Evolutionary conservation across 768 basidiomycete species (phyloP).

Genomic region (Pleurotus ostreatus): DNA sequence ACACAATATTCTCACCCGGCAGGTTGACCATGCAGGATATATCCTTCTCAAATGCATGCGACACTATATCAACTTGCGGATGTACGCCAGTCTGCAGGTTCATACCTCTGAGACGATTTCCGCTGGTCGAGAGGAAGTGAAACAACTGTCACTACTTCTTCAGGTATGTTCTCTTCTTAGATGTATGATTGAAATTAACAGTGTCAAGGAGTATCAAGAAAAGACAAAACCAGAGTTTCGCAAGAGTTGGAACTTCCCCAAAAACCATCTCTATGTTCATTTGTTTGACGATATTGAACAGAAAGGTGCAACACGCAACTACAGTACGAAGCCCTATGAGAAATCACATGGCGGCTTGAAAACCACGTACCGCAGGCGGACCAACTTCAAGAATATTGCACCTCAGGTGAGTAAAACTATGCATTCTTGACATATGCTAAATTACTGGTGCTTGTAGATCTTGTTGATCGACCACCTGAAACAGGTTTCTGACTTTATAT

Average conservation of each 20-base stretch:
- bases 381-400: constrained; percentile 29
- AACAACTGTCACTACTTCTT: constrained; percentile 14
- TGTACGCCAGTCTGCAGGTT: constrained; percentile 23
- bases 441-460: background rate
- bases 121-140: constrained; percentile 13
- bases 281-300: constrained; percentile 24
- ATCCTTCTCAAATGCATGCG: constrained; percentile 22
- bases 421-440: background rate
- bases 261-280: constrained; percentile 29
- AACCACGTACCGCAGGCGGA: constrained; percentile 17
- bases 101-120: constrained; percentile 24
- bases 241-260: constrained; percentile 31
- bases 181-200: background rate
- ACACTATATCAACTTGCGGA: constrained; percentile 25
- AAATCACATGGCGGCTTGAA: constrained; percentile 24
- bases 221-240: background rate
- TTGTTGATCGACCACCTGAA: background rate
- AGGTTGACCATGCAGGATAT: constrained; percentile 15
- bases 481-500: background rate
- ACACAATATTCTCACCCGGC: constrained; percentile 16
- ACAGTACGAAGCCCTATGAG: constrained; percentile 28
- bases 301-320: constrained; percentile 27
- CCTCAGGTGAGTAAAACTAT: constrained; percentile 19
- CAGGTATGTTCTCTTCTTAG: constrained; percentile 14
- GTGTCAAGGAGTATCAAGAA: background rate